Percentiles rank a stretch among this genome's conserved stretches.
These are phyloP conservation scores for Cantharellus anzutake DNA, from an alignment of 768 basidiomycete genomes.

Conservation along the genomic window DNA sequence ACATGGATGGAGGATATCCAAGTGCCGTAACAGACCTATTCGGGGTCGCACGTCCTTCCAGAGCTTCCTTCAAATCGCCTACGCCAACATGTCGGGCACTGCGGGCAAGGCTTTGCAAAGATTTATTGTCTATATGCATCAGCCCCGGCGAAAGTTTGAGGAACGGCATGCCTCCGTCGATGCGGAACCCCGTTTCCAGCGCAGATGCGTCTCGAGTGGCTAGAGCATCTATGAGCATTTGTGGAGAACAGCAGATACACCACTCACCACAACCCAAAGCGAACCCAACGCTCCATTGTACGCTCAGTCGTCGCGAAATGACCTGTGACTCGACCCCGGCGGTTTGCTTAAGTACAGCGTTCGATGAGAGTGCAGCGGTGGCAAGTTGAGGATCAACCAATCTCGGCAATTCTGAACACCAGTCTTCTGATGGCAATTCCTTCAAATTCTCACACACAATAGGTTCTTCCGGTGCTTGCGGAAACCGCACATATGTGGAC, in stretches of 20 bases:
- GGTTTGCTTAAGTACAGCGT: constrained; percentile 36
- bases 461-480: too few species aligned
- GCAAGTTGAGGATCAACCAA: constrained; percentile 36
- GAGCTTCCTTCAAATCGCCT: constrained; percentile 68
- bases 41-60: constrained; percentile 70
- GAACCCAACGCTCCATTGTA: constrained; percentile 52
- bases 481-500: too few species aligned
- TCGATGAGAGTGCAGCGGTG: constrained; percentile 35
- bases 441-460: too few species aligned
- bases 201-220: not conserved
- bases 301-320: constrained; percentile 34
- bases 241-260: not conserved
- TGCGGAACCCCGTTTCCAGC: constrained; percentile 21
- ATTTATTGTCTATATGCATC: constrained; percentile 84
- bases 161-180: constrained; percentile 53
- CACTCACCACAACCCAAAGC: constrained; percentile 40
- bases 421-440: too few species aligned
- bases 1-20: constrained; percentile 23
- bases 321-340: constrained; percentile 41
- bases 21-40: constrained; percentile 16
- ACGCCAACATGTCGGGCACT: constrained; percentile 72
- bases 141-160: constrained; percentile 67
- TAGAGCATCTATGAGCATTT: not conserved
- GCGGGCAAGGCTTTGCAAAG: constrained; percentile 64
- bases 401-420: constrained; percentile 12